Percentiles rank a stretch among this genome's conserved stretches.
Conservation (phyloP, 495 filamentous ascomycete genomes). For the Lophium mytilinum region DNA sequence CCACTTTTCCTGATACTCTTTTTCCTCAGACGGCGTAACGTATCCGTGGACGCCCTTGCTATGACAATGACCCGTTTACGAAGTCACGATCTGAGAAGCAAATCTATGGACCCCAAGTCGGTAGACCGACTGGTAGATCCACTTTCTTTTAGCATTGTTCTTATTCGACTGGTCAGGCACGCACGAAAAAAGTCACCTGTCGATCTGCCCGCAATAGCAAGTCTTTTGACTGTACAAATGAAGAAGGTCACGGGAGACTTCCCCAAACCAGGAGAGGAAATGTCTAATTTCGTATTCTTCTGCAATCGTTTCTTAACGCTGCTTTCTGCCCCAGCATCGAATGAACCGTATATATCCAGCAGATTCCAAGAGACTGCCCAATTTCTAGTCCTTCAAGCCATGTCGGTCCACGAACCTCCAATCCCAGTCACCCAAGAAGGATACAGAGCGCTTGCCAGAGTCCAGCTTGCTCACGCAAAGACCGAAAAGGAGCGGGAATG, state of each 20-base stretch:
- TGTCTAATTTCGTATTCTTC: slow-evolving; percentile 24
- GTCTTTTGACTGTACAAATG: slow-evolving; percentile 23
- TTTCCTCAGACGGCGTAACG: slow-evolving; percentile 13
- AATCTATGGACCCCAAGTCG: too few species aligned
- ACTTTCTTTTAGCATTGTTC: slow-evolving; percentile 1
- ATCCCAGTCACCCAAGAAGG: slow-evolving; percentile 52
- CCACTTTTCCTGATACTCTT: slow-evolving; percentile 22
- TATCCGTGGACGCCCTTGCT: neutral
- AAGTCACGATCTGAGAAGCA: too few species aligned
- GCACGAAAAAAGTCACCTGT: slow-evolving; percentile 50
- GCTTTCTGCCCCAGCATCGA: slow-evolving; percentile 45
- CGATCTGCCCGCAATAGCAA: slow-evolving; percentile 41
- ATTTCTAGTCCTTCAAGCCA: slow-evolving; percentile 53
- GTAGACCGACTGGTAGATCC: neutral
- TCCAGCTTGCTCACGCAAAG: slow-evolving; percentile 60
- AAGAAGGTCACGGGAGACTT: neutral
- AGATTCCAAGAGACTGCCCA: slow-evolving; percentile 52
- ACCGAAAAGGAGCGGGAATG: slow-evolving; percentile 50
- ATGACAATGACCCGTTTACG: slow-evolving; percentile 3
- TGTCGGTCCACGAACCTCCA: slow-evolving; percentile 50
- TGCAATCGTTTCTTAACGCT: slow-evolving; percentile 49
- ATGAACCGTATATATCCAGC: slow-evolving; percentile 42
- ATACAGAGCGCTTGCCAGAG: slow-evolving; percentile 50
- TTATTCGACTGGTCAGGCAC: slow-evolving; percentile 44
- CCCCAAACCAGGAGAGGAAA: neutral